Conservation (phyloP, 2,329 filamentous ascomycete genomes). For the Grosmannia huntii region DNA sequence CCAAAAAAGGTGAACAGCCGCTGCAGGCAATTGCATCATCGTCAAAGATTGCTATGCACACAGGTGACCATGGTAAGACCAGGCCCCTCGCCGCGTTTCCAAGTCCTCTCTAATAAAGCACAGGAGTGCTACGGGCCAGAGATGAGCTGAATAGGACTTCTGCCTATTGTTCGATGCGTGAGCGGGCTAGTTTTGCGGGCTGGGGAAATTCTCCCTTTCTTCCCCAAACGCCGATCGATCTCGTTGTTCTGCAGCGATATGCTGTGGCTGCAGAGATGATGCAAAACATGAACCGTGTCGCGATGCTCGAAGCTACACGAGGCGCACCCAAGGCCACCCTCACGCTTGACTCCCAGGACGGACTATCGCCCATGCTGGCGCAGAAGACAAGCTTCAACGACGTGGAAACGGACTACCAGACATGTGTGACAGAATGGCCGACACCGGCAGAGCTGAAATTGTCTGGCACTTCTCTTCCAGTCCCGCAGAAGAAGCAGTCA, state of each 20-base stretch:
- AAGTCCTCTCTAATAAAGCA: background rate
- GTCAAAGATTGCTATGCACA: background rate
- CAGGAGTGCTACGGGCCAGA: background rate
- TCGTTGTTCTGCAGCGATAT: background rate
- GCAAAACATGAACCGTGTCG: background rate
- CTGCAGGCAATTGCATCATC: background rate
- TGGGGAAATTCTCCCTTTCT: slow-evolving; percentile 1
- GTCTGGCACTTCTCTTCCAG: too few relatives aligned
- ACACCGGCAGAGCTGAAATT: background rate
- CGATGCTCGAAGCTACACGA: background rate
- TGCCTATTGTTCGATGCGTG: background rate
- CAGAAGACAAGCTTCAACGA: background rate
- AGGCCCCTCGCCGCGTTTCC: too few relatives aligned
- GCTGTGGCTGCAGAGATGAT: background rate
- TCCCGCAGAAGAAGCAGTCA: background rate
- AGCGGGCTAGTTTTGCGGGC: background rate
- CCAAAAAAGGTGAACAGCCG: background rate
- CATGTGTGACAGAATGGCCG: background rate
- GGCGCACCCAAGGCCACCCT: background rate
- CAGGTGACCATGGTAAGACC: background rate
- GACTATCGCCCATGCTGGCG: background rate
- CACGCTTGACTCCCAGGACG: background rate
- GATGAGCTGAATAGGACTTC: background rate
- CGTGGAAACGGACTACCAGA: background rate
- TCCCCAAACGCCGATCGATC: background rate